Percentiles rank a stretch among this genome's conserved stretches.
These are phyloP conservation scores for Trichoderma koningii DNA, from an alignment of 2,329 filamentous ascomycete genomes.

Conservation along the genomic window DNA sequence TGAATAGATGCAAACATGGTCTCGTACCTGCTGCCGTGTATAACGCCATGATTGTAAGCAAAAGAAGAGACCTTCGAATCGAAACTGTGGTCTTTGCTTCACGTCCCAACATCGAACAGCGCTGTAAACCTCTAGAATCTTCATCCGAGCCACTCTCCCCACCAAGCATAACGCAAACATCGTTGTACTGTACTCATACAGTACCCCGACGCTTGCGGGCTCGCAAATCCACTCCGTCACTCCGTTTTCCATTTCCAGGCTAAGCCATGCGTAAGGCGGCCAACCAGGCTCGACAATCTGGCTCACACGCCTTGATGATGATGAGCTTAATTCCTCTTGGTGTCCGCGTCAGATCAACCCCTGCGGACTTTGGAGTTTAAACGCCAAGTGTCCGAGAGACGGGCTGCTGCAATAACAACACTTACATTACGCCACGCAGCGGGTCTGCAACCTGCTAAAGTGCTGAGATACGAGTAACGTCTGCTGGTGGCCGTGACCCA, in stretches of 20 bases:
- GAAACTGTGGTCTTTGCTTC: neutral
- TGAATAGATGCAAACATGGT: constrained; percentile 14
- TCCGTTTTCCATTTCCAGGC: neutral
- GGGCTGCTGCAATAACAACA: neutral
- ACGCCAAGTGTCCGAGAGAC: constrained; percentile 4
- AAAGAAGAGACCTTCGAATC: neutral
- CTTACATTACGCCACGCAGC: constrained; percentile 6
- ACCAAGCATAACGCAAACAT: neutral
- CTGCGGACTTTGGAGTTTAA: constrained; percentile 22
- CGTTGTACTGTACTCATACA: too few species aligned
- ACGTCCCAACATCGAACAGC: neutral
- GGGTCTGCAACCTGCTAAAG: constrained; percentile 4
- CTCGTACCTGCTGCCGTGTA: neutral
- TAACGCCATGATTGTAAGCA: neutral
- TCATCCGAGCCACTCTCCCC: neutral
- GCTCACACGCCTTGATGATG: constrained; percentile 8
- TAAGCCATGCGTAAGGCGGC: constrained; percentile 14
- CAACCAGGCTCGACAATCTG: constrained; percentile 21
- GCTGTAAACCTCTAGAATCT: neutral
- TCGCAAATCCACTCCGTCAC: constrained; percentile 10
- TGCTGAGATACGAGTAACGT: too few species aligned
- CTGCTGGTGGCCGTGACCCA: neutral
- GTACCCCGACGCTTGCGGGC: neutral
- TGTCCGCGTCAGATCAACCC: neutral
- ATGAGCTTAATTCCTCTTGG: constrained; percentile 17